Percentiles rank a stretch among this genome's conserved stretches.
These are phyloP conservation scores for Benincasa hispida DNA, from an alignment of 306 rosid genomes.

Conservation along the genomic window DNA sequence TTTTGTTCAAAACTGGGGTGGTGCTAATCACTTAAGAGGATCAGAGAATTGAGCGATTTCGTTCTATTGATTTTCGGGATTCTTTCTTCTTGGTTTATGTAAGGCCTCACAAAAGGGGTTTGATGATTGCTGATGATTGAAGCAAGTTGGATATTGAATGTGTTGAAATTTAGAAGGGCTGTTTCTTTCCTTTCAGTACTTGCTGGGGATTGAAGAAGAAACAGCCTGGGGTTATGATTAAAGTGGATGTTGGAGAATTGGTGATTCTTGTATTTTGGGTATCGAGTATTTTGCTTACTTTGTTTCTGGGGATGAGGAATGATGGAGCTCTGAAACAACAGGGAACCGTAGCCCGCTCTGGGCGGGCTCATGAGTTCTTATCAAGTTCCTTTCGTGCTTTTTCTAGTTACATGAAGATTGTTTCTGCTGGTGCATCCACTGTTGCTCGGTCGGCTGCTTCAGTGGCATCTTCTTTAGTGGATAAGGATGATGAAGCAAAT, in stretches of 20 bases:
- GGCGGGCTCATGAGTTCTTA: conserved; percentile 51
- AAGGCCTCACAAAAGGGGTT: neutral
- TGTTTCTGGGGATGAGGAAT: conserved; percentile 83
- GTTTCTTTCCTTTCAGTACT: conserved; percentile 23
- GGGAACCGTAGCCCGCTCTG: conserved; percentile 35
- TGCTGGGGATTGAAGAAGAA: conserved; percentile 27
- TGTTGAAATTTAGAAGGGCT: conserved; percentile 23
- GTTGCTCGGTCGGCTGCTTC: conserved; percentile 94
- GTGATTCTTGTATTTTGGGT: conserved; percentile 31
- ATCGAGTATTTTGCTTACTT: conserved; percentile 24
- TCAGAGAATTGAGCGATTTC: conserved; percentile 5
- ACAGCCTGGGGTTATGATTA: conserved; percentile 57
- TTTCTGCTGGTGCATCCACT: conserved; percentile 86
- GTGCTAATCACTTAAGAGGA: conserved; percentile 11
- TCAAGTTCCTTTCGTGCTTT: conserved; percentile 77
- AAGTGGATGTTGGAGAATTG: conserved; percentile 36
- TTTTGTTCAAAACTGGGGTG: conserved; percentile 6
- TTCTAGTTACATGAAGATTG: conserved; percentile 75
- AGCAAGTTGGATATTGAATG: conserved; percentile 30
- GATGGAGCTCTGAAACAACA: conserved; percentile 65
- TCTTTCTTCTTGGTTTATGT: conserved; percentile 5
- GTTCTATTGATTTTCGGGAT: conserved; percentile 11
- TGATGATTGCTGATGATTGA: conserved; percentile 17
- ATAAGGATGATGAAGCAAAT: conserved; percentile 55
- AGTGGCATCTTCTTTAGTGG: conserved; percentile 79